Conservation (phyloP, 2,329 filamentous ascomycete genomes). For the Phialocephala subalpina region DNA sequence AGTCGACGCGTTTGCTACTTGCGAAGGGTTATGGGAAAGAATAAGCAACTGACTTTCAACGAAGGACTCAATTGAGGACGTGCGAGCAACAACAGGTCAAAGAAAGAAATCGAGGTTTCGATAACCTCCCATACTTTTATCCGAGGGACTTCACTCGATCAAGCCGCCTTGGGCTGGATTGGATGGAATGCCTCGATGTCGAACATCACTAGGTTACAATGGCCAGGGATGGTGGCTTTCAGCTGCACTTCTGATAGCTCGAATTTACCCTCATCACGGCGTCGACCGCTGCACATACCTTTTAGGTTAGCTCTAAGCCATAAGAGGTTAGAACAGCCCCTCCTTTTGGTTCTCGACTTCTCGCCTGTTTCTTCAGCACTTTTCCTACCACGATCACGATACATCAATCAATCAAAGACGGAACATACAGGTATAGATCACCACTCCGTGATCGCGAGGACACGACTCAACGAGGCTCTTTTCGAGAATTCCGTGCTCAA, state of each 20-base stretch:
- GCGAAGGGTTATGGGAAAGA: not conserved
- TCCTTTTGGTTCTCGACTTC: not conserved
- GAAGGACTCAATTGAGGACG: constrained; percentile 4
- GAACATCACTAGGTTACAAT: too few species aligned
- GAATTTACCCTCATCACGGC: not conserved
- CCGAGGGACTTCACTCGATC: constrained; percentile 3
- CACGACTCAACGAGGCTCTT: too few species aligned
- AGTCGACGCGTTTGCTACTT: not conserved
- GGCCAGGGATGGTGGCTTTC: not conserved
- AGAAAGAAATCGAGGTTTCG: not conserved
- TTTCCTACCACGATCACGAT: not conserved
- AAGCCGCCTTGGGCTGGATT: constrained; percentile 15
- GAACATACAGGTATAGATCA: too few species aligned
- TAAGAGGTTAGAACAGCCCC: not conserved
- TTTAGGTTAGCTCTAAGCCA: not conserved
- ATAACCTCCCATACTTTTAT: constrained; percentile 8
- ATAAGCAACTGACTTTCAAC: not conserved
- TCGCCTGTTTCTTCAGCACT: not conserved
- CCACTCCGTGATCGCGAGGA: too few species aligned
- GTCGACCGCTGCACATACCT: not conserved
- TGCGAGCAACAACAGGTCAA: not conserved
- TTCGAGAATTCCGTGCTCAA: too few species aligned
- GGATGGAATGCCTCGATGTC: not conserved
- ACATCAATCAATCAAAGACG: too few species aligned
- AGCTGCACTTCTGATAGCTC: not conserved